These are phyloP conservation scores for Didymella sp. DNA, from an alignment of 2,329 filamentous ascomycete genomes.

Conservation along the genomic window DNA sequence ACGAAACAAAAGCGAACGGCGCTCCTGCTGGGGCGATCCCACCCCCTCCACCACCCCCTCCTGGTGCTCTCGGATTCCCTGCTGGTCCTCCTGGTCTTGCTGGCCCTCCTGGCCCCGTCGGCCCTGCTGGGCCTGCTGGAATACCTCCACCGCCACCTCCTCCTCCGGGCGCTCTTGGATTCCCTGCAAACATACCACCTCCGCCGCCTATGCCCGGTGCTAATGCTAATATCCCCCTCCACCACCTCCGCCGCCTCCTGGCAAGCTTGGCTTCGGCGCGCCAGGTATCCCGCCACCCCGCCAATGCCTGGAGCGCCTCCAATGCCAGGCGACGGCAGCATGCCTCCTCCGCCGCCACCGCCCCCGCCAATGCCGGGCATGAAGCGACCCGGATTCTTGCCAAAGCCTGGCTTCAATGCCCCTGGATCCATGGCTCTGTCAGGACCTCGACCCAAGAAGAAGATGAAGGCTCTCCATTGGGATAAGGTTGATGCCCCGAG, in stretches of 20 bases:
- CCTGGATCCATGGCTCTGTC: conserved; percentile 71
- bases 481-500: conserved; percentile 95
- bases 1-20: conserved; percentile 74
- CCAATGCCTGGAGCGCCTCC: conserved; percentile 58
- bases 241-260: conserved; percentile 58
- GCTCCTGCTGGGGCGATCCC: conserved; percentile 75
- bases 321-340: conserved; percentile 56
- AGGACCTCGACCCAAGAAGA: conserved; percentile 93
- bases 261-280: conserved; percentile 52
- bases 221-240: conserved; percentile 54
- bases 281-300: conserved; percentile 55
- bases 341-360: conserved; percentile 61
- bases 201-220: conserved; percentile 58
- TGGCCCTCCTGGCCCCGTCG: conserved; percentile 49
- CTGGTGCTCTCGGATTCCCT: conserved; percentile 48
- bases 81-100: conserved; percentile 50
- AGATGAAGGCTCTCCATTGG: conserved; percentile 99
- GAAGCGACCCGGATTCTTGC: conserved; percentile 74
- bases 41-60: conserved; percentile 59
- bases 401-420: conserved; percentile 64
- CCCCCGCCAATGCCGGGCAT: conserved; percentile 67
- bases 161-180: conserved; percentile 49
- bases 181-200: conserved; percentile 49
- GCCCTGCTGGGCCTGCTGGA: too few species aligned
- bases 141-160: conserved; percentile 59